Base-by-base conservation (phyloP, 1,284 basidiomycete species). In the Puccinia coronata region DNA sequence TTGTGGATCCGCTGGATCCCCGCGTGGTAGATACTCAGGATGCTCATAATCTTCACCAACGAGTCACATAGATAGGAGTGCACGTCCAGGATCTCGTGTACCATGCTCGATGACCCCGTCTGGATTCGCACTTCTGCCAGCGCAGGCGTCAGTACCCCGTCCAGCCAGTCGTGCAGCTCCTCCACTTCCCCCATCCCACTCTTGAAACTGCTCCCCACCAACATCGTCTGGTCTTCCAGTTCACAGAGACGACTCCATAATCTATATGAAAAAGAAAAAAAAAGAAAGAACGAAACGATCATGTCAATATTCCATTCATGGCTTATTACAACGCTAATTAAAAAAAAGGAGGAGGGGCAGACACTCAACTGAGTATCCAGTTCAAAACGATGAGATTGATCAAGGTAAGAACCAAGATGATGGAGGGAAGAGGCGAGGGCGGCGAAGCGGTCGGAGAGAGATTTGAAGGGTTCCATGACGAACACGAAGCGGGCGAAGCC, bases 141-240 rank as follows among this genome's bases (percentile, higher is more conserved):
- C 11, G 55, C 55, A 2, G 73, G 73, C 25, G 73, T 76, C 25
- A 76, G n/a, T 11, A 59, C 20, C 1, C 31, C 73, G n/a, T 76
- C 73, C 9, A 63, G n/a, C 73, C 73, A 76, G 57, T 76, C 55
- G 39, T 61, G 25, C 11, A 76, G 20, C 34, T 76, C 73, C 12
- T 9, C n/a, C 4, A 76, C 18, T 12, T 39, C 34, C 3, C 1
- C 2, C 28, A 41, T 39, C 16, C 25, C 39, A 34, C 57, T 25
- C 3, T 11, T 18, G 2, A 76, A 25, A 1, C 31, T 5, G 18
- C 16, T 57, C 39, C 36, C 39, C 8, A 63, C 39, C 28, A 36
- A 14, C 8, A 3, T n/a, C 8, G 9, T n/a, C n/a, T 61, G 6
- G 57, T 76, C 73, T 3, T 36, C 41, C 9, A 69, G 16, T 12